phyloP scores from a whole-genome alignment of 805 yeast species.

The Torulaspora microellipsoides region DNA sequence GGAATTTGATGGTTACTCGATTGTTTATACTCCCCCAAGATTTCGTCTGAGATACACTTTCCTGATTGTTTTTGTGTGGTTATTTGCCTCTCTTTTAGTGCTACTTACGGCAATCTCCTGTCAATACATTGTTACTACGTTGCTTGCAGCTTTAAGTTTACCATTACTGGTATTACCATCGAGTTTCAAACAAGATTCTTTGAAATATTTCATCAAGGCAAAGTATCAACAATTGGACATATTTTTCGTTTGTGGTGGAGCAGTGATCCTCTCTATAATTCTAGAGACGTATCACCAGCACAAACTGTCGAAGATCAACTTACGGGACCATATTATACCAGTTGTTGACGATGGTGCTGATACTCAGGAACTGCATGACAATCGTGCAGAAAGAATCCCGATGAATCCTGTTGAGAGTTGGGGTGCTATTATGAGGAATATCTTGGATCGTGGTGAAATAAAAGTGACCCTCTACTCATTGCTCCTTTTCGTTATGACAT shows the following conservation, averaged over 20 bases:
- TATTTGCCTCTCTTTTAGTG: constrained; percentile 39
- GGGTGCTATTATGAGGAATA: constrained; percentile 3
- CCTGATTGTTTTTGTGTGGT: constrained; percentile 41
- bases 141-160: constrained; percentile 8
- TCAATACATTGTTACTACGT: constrained; percentile 17
- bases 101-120: constrained; percentile 18
- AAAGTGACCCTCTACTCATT: constrained; percentile 2
- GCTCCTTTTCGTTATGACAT: not conserved
- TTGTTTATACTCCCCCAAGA: constrained; percentile 84
- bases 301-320: constrained; percentile 13
- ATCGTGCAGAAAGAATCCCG: constrained; percentile 2
- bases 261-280: constrained; percentile 12
- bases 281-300: constrained; percentile 19
- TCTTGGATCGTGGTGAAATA: constrained; percentile 10
- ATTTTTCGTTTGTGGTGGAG: constrained; percentile 21
- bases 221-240: constrained; percentile 16
- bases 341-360: constrained; percentile 14
- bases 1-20: constrained; percentile 47
- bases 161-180: constrained; percentile 7
- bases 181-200: not conserved
- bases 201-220: constrained; percentile 6
- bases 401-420: constrained; percentile 7
- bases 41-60: constrained; percentile 55
- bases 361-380: constrained; percentile 10
- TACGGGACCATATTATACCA: constrained; percentile 21